Percentiles rank a stretch among this genome's conserved stretches.
Conservation (phyloP, 169 alveolate genomes). For the Miamiensis avidus region DNA sequence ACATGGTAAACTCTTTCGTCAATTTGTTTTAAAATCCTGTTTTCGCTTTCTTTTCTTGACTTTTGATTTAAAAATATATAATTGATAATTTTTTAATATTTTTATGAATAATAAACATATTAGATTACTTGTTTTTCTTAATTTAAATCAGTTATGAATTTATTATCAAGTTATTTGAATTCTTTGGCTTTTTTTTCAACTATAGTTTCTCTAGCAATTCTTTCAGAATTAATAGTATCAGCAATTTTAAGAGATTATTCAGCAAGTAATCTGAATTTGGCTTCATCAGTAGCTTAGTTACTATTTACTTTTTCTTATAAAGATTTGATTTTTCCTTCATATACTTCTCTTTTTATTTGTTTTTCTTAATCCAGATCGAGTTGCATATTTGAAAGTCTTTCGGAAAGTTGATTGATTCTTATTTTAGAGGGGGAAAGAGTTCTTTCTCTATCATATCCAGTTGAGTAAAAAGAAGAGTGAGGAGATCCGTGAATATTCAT, state of each 20-base stretch:
- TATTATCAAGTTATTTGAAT: slow-evolving; percentile 54
- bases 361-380: slow-evolving; percentile 6
- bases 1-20: slow-evolving; percentile 65
- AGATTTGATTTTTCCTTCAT: slow-evolving; percentile 45
- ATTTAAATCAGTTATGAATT: slow-evolving; percentile 50
- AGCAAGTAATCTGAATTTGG: slow-evolving; percentile 49
- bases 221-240: slow-evolving; percentile 38
- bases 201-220: slow-evolving; percentile 37
- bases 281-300: slow-evolving; percentile 33
- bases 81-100: too few relatives aligned
- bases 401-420: slow-evolving; percentile 9
- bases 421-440: slow-evolving; percentile 22
- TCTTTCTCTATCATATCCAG: neutral
- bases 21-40: slow-evolving; percentile 46
- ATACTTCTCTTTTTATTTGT: slow-evolving; percentile 28
- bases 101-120: too few relatives aligned
- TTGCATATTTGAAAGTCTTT: slow-evolving; percentile 28
- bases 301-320: slow-evolving; percentile 48
- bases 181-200: slow-evolving; percentile 64
- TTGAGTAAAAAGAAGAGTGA: neutral
- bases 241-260: slow-evolving; percentile 49
- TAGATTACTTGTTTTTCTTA: slow-evolving; percentile 42
- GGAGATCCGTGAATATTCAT: too few relatives aligned
- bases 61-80: neutral
- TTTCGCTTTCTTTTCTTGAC: slow-evolving; percentile 68